Evolutionary conservation across 2,329 filamentous ascomycete species (phyloP), one percentile per base, ranked within the genome.

Genomic region (Cladosporium cucumerinum): DNA sequence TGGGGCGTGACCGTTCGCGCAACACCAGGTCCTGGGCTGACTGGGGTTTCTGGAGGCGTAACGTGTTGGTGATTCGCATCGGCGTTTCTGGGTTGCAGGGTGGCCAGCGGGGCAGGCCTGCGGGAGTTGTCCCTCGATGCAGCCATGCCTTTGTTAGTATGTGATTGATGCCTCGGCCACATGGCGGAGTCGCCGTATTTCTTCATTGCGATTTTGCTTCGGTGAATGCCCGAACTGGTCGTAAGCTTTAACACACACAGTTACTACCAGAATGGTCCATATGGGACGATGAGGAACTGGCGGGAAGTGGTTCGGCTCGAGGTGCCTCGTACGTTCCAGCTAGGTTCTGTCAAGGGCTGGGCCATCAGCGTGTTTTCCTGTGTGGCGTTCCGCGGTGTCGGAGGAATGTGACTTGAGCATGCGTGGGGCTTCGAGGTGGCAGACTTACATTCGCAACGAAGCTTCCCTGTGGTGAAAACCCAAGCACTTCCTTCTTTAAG

Each of bases 1-100:
- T 86, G 69, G 51, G 59, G 63, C 30, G 61, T 67, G 18, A 51
- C 51, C 32, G 52, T 59, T 39, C 63, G 52, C 26, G 39, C 55
- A 21, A 67, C 64, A 36, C 61, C 64, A 23, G 58, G 61, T 26
- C 63, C 62, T 18, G 63, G 66, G 61, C 69, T 69, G 18, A 61
- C 30, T 23, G 69, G 69, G 3, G 65, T 68, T 28, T 67, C 67
- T 16, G 69, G 68, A 7, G 69, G 69, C 36, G 69, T 68, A 57
- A 67, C 67, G 2, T 68, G 43, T n/a, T 54, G 58, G 18, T 52
- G 57, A 5, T 43, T 36, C 6, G 48, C 57, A 26, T 59, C 58
- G 6, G 34, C 39, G 23, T 36, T 30, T 49, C 39, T 61, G 34
- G 57, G 30, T 32, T 61, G 63, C 26, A 65, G 49, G 11, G 34